These are phyloP conservation scores for Epichloe sp. DNA, from an alignment of 2,329 filamentous ascomycete species.

Conservation along the genomic window DNA sequence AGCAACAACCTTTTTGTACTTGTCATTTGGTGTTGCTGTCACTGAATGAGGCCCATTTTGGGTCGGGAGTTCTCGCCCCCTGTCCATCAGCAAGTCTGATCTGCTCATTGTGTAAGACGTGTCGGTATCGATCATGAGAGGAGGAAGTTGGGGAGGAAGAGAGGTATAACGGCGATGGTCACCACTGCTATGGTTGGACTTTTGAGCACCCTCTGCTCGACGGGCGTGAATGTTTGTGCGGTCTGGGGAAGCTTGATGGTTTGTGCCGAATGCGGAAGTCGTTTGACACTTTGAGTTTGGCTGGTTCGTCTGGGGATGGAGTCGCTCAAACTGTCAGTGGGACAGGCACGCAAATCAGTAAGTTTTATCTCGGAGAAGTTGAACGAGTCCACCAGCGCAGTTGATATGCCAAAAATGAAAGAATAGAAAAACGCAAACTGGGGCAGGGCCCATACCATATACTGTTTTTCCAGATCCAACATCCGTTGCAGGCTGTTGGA, in stretches of 20 bases:
- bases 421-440: neutral
- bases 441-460: conserved; percentile 35
- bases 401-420: neutral
- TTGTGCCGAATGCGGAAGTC: neutral
- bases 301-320: conserved; percentile 5
- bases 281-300: conserved; percentile 1
- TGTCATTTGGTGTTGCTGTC: conserved; percentile 10
- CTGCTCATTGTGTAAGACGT: conserved; percentile 2
- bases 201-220: conserved; percentile 5
- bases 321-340: conserved; percentile 10
- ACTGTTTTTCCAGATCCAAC: conserved; percentile 45
- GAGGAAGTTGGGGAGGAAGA: conserved; percentile 4
- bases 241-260: neutral
- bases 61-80: conserved; percentile 2
- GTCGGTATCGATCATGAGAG: conserved; percentile 9
- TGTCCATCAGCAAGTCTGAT: conserved; percentile 4
- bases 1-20: conserved; percentile 17
- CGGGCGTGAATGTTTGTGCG: conserved; percentile 8
- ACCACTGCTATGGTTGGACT: conserved; percentile 1
- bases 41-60: conserved; percentile 2
- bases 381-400: neutral
- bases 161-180: conserved; percentile 1
- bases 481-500: conserved; percentile 42
- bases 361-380: neutral
- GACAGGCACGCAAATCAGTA: conserved; percentile 2